These are phyloP conservation scores for Raphanus hybrid DNA, from an alignment of 441 rosid genomes.

Conservation along the genomic window DNA sequence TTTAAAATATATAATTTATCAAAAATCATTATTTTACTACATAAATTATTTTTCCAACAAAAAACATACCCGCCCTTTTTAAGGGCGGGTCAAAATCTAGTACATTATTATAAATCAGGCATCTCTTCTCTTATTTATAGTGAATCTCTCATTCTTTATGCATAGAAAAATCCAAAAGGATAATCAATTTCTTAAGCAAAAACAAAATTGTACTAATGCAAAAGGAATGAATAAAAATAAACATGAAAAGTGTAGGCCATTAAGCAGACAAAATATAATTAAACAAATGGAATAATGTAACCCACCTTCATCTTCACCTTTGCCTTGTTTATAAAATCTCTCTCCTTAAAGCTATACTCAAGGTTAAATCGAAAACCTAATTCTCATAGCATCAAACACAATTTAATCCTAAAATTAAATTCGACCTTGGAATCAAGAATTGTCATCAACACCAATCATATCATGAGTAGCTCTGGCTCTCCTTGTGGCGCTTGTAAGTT, in stretches of 20 bases:
- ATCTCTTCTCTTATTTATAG: neutral
- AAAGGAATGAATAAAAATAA: slow-evolving; percentile 48
- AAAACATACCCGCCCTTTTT: too few species aligned
- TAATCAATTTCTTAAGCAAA: slow-evolving; percentile 33
- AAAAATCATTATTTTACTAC: too few species aligned
- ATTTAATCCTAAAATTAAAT: neutral
- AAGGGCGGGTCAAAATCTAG: too few species aligned
- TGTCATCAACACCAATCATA: slow-evolving; percentile 21
- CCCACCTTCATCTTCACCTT: slow-evolving; percentile 63
- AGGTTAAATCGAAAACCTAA: slow-evolving; percentile 45
- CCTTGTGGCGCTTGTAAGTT: slow-evolving; percentile 99
- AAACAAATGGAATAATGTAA: slow-evolving; percentile 57
- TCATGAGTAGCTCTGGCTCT: slow-evolving; percentile 59
- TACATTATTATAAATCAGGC: neutral
- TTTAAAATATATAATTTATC: too few species aligned
- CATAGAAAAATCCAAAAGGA: slow-evolving; percentile 29
- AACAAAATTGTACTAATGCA: slow-evolving; percentile 37
- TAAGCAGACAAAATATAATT: slow-evolving; percentile 65
- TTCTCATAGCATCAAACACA: slow-evolving; percentile 23
- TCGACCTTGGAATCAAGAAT: slow-evolving; percentile 6
- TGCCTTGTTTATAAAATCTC: slow-evolving; percentile 65
- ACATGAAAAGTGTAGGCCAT: slow-evolving; percentile 75
- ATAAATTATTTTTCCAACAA: too few species aligned
- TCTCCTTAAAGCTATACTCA: slow-evolving; percentile 43
- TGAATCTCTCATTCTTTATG: slow-evolving; percentile 8